Conservation (phyloP, 306 rosid species). For the Delonix regia region DNA sequence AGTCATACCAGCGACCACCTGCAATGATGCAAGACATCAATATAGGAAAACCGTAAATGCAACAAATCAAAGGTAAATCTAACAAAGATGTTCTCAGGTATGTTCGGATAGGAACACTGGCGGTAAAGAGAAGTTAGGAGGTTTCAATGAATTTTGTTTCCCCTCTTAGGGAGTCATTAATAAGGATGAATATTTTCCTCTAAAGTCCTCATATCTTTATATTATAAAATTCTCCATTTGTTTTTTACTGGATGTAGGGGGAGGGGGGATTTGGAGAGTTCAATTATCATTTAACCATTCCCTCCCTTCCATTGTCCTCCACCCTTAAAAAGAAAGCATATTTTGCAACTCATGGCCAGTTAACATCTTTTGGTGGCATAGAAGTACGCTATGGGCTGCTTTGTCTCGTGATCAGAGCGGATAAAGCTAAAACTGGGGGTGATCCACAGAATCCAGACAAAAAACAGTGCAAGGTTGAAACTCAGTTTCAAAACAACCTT, state of each 20-base stretch:
- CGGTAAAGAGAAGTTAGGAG: too few species aligned
- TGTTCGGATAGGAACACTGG: too few species aligned
- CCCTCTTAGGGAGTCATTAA: too few species aligned
- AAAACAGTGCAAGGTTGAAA: slow-evolving; percentile 21
- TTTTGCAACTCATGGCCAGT: not conserved
- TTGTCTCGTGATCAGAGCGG: slow-evolving; percentile 8
- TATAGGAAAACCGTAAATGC: slow-evolving; percentile 22
- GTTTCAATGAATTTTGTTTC: too few species aligned
- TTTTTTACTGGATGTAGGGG: too few species aligned
- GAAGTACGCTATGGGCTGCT: not conserved
- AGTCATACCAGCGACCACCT: slow-evolving; percentile 87
- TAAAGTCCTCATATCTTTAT: not conserved
- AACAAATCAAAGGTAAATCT: not conserved
- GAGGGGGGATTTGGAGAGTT: not conserved
- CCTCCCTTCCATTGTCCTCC: too few species aligned
- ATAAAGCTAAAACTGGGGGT: not conserved
- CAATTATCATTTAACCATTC: not conserved
- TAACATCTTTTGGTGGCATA: slow-evolving; percentile 13
- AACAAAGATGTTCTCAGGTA: not conserved
- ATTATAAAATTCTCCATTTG: not conserved
- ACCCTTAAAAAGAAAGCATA: not conserved
- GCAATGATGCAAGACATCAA: slow-evolving; percentile 36
- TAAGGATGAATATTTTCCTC: not conserved
- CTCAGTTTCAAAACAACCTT: slow-evolving; percentile 20
- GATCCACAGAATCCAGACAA: not conserved